A percentile compares a stretch with the other conserved stretches of the same genome.
Conservation (phyloP, 2,329 filamentous ascomycete genomes). For the Mycosphaerella sp. region DNA sequence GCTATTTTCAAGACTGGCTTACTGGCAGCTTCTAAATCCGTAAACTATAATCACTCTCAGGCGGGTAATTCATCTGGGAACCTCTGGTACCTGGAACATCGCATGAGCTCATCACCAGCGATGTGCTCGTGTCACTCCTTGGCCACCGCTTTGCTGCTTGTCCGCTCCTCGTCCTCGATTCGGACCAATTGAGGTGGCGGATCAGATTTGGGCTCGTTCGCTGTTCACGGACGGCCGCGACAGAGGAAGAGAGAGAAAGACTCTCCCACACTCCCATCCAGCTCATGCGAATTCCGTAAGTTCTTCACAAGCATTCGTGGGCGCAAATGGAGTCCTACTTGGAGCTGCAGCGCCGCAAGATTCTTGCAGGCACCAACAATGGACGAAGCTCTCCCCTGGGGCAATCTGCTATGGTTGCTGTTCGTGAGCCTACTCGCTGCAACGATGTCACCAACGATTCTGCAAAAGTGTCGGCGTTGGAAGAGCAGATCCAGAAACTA, state of each 20-base stretch:
- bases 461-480: conserved; percentile 3
- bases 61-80: neutral
- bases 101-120: neutral
- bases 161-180: neutral
- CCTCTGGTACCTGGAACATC: neutral
- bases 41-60: neutral
- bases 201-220: neutral
- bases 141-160: neutral
- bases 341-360: conserved; percentile 15
- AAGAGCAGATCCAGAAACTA: conserved; percentile 13
- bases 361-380: conserved; percentile 7
- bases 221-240: neutral
- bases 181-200: neutral
- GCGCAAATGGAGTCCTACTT: conserved; percentile 13
- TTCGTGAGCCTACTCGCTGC: conserved; percentile 11
- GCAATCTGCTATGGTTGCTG: conserved; percentile 10
- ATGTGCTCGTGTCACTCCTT: neutral
- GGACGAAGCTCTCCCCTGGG: conserved; percentile 4
- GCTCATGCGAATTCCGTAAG: neutral
- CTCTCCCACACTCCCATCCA: neutral
- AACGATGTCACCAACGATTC: conserved; percentile 4
- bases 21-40: conserved; percentile 3
- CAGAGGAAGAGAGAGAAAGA: too few species aligned
- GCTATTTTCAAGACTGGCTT: conserved; percentile 4
- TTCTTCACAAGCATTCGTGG: neutral